Evolutionary conservation across 768 basidiomycete species (phyloP).

Genomic region (Rhizopogon vinicolor): DNA sequence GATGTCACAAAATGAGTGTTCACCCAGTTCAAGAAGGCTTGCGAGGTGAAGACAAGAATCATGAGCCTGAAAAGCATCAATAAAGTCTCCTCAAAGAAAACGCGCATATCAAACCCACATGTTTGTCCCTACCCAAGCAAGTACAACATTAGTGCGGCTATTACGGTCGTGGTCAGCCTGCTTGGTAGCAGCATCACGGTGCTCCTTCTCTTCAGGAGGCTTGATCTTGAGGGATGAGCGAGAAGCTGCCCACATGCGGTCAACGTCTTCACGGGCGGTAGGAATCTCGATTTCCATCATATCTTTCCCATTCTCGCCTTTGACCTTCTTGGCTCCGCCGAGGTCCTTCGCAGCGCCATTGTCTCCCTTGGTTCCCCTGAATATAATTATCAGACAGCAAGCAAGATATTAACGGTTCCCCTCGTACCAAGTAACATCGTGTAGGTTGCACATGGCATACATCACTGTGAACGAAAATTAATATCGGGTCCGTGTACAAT

Average conservation of each 20-base stretch:
- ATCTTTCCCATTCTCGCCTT: slow-evolving; percentile 80
- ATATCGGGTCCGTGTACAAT: not conserved
- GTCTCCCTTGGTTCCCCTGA: slow-evolving; percentile 88
- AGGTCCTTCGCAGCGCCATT: slow-evolving; percentile 85
- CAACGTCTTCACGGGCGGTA: slow-evolving; percentile 81
- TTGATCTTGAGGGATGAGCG: slow-evolving; percentile 63
- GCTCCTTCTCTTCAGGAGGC: slow-evolving; percentile 70
- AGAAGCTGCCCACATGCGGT: slow-evolving; percentile 80
- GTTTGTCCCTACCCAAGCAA: slow-evolving; percentile 82
- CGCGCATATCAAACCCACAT: slow-evolving; percentile 45
- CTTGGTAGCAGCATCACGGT: slow-evolving; percentile 84
- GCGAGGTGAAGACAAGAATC: slow-evolving; percentile 74
- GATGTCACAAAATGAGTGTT: slow-evolving; percentile 46
- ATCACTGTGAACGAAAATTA: slow-evolving; percentile 47
- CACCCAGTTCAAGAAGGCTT: slow-evolving; percentile 74
- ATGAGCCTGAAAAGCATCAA: slow-evolving; percentile 41
- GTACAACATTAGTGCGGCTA: slow-evolving; percentile 80
- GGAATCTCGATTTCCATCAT: slow-evolving; percentile 84
- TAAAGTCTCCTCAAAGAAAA: not conserved
- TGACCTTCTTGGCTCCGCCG: slow-evolving; percentile 86
- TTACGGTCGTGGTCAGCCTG: slow-evolving; percentile 84
- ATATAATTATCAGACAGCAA: not conserved
- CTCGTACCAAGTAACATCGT: slow-evolving; percentile 76
- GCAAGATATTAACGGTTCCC: not conserved
- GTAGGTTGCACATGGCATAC: slow-evolving; percentile 91